Conservation (phyloP, 2,329 filamentous ascomycete genomes). For the Exophiala alcalophila region DNA sequence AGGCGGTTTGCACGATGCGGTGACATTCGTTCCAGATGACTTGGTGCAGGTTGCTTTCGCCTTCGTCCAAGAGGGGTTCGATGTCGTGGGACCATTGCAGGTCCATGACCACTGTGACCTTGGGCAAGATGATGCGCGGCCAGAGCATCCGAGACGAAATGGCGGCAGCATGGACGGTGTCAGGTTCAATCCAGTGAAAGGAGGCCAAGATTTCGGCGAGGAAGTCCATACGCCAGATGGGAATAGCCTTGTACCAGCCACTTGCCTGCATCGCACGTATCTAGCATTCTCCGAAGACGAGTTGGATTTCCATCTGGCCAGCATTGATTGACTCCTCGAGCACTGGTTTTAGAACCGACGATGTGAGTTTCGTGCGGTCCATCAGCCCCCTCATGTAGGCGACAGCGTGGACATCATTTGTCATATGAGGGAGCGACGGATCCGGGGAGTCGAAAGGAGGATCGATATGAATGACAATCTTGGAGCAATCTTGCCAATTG, state of each 20-base stretch:
- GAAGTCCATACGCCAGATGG: conserved; percentile 17
- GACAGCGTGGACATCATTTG: conserved; percentile 5
- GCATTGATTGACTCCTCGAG: conserved; percentile 9
- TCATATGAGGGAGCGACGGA: conserved; percentile 5
- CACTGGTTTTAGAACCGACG: conserved; percentile 1
- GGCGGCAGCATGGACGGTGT: conserved; percentile 5
- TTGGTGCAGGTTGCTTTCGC: too few species aligned
- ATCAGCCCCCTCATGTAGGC: conserved; percentile 9
- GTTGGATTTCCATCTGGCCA: conserved; percentile 6
- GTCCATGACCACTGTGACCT: conserved; percentile 1
- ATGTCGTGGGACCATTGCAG: neutral
- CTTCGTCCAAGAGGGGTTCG: too few species aligned
- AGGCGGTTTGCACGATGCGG: conserved; percentile 4
- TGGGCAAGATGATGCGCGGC: conserved; percentile 10
- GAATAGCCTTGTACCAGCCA: conserved; percentile 6
- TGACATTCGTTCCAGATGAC: conserved; percentile 9
- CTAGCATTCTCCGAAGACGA: conserved; percentile 22
- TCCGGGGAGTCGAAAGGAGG: conserved; percentile 5
- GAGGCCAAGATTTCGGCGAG: conserved; percentile 16
- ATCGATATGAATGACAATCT: conserved; percentile 8
- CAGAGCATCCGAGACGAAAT: conserved; percentile 8
- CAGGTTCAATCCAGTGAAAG: conserved; percentile 20
- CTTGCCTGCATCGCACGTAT: conserved; percentile 9
- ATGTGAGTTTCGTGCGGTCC: neutral
- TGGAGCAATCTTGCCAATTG: conserved; percentile 10